Conservation (phyloP, 306 rosid species). For the Vigna nakashimae region DNA sequence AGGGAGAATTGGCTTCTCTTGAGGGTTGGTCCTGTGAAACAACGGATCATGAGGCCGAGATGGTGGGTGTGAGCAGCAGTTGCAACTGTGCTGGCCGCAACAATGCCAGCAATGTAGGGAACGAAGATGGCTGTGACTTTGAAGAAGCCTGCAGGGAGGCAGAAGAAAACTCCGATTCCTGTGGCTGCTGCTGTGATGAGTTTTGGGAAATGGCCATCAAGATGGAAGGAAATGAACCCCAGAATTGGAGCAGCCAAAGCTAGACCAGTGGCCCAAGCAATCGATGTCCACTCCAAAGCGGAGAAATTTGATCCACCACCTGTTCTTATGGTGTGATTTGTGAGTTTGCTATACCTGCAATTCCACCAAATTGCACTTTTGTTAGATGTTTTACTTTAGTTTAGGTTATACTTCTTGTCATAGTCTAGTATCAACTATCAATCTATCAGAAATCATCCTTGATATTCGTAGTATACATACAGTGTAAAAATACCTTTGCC, state of each 20-base stretch:
- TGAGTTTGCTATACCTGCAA: conserved; percentile 72
- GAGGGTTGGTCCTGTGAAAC: conserved; percentile 55
- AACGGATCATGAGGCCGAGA: conserved; percentile 71
- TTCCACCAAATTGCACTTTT: background rate
- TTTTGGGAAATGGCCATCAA: conserved; percentile 67
- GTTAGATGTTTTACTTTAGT: background rate
- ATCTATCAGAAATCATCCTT: no score
- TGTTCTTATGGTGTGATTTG: conserved; percentile 50
- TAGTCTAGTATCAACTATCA: no score
- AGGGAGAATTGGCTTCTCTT: conserved; percentile 48
- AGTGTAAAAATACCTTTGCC: no score
- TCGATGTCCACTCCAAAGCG: conserved; percentile 77
- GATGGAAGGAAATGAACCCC: conserved; percentile 62
- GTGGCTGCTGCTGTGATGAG: conserved; percentile 60
- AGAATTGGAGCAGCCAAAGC: conserved; percentile 70
- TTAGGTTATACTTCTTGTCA: no score
- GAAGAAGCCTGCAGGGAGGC: conserved; percentile 80
- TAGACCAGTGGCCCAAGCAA: conserved; percentile 82
- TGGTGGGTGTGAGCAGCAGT: conserved; percentile 83
- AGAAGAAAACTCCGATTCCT: conserved; percentile 68
- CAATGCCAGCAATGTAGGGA: conserved; percentile 67
- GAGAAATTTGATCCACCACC: conserved; percentile 48
- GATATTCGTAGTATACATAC: no score
- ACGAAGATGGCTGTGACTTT: conserved; percentile 65
- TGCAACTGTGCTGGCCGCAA: conserved; percentile 66